Conservation (phyloP, 192 early-diverging fungal genomes). For the Podila clonocystis region DNA sequence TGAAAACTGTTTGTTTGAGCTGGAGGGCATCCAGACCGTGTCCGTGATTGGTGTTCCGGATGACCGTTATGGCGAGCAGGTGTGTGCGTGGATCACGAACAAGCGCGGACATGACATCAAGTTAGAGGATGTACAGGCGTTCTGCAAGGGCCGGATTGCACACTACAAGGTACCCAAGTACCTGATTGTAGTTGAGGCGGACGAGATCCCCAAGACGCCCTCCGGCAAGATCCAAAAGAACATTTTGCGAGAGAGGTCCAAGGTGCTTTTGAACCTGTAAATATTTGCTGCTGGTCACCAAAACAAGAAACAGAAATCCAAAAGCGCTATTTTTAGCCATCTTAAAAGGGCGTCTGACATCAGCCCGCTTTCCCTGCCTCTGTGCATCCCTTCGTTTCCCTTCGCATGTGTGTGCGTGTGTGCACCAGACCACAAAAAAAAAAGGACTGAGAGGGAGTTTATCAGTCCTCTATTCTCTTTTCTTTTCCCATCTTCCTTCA, state of each 20-base stretch:
- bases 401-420: too few relatives aligned
- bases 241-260: conserved; percentile 43
- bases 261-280: conserved; percentile 11
- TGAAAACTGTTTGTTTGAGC: conserved; percentile 54
- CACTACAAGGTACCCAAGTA: conserved; percentile 59
- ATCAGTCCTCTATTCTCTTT: not conserved
- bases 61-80: conserved; percentile 53
- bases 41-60: conserved; percentile 60
- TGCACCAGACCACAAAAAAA: not conserved
- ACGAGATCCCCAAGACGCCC: conserved; percentile 54
- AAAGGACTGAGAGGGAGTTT: not conserved
- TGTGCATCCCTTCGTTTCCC: too few relatives aligned
- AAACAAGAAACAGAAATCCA: too few relatives aligned
- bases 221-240: conserved; percentile 63
- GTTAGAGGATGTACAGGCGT: conserved; percentile 43
- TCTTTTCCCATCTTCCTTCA: not conserved
- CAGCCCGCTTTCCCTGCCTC: too few relatives aligned
- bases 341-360: too few relatives aligned
- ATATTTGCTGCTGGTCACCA: not conserved
- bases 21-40: conserved; percentile 54
- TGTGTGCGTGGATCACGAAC: conserved; percentile 58
- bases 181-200: conserved; percentile 33
- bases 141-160: conserved; percentile 54
- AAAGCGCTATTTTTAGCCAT: too few relatives aligned
- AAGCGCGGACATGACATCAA: conserved; percentile 33